Base-by-base conservation (phyloP, 2,329 filamentous ascomycete species). In the Arthroderma sp. region DNA sequence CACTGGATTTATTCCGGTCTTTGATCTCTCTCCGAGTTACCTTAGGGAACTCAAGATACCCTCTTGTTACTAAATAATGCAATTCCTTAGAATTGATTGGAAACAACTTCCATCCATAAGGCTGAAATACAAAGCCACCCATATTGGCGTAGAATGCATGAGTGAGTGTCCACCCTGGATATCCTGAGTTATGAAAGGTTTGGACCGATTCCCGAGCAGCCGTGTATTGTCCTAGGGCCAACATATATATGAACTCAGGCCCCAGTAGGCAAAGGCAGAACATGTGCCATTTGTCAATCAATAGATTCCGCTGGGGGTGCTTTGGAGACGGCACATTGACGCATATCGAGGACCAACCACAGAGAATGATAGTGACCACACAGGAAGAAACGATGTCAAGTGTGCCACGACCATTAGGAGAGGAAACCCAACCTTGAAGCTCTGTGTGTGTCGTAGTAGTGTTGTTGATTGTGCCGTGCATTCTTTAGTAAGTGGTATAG, bases 131-230 rank as follows among this genome's bases (percentile, higher is more conserved):
- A 55, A 75, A 69, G 2, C 74, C 73, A 0, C 74, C 74, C 67
- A 72, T 73, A 53, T 75, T 70, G 2, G 67, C 72, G 56, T 69
- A 73, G 59, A 76, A 76, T 0, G 67, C 72, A 55, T 76, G 69
- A 8, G 56, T 67, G 51, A 73, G 63, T 0, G 69, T 74, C 74
- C 74, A 77, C 2, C 66, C 47, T 15, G 55, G 17, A 33, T 61
- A 41, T n/a, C 58, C 56, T 58, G 58, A 38, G n/a, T 28, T 25
- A 28, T 60, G 58, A 60, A 67, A 66, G 47, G 58, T 64, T 56
- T 64, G 62, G 17, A 73, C 66, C 4, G 70, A 73, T 28, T 62
- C 57, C 11, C 66, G 59, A 6, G 72, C 71, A 25, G 67, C 72
- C 0, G 58, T 55, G 51, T 67, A 70, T 59, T 74, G 71, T 0